These are phyloP conservation scores for Colletotrichum sp. DNA, from an alignment of 2,329 filamentous ascomycete species.

Conservation along the genomic window DNA sequence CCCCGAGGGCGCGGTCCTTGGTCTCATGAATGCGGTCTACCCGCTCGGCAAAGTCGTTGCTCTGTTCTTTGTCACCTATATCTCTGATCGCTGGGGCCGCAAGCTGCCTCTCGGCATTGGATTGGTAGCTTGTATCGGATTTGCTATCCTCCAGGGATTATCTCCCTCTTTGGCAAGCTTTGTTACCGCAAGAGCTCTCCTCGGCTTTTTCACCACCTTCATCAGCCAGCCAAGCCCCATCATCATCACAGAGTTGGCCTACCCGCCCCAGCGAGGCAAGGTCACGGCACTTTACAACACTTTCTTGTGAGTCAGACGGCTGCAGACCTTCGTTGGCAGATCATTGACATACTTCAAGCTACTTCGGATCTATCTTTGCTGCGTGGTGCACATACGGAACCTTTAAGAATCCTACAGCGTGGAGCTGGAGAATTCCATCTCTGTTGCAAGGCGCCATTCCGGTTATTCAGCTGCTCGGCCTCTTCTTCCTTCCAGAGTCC, in stretches of 20 bases:
- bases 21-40: constrained; percentile 12
- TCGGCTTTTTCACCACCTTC: constrained; percentile 36
- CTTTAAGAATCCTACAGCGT: constrained; percentile 35
- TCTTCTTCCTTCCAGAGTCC: constrained; percentile 57
- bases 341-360: constrained; percentile 28
- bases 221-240: constrained; percentile 34
- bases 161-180: constrained; percentile 30
- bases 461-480: not conserved
- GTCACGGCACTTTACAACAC: constrained; percentile 50
- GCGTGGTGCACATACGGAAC: constrained; percentile 33
- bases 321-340: not conserved
- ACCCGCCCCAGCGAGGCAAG: constrained; percentile 36
- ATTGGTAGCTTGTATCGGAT: constrained; percentile 33
- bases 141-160: constrained; percentile 31
- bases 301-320: constrained; percentile 16
- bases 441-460: constrained; percentile 46
- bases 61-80: constrained; percentile 7
- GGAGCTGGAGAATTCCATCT: constrained; percentile 31
- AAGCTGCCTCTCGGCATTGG: constrained; percentile 35
- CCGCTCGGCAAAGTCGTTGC: constrained; percentile 12
- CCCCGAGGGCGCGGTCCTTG: not conserved
- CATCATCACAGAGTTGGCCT: constrained; percentile 38
- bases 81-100: constrained; percentile 40
- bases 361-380: constrained; percentile 35
- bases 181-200: constrained; percentile 34